Base-by-base conservation (phyloP, 306 rosid species). In the Myrica gale region DNA sequence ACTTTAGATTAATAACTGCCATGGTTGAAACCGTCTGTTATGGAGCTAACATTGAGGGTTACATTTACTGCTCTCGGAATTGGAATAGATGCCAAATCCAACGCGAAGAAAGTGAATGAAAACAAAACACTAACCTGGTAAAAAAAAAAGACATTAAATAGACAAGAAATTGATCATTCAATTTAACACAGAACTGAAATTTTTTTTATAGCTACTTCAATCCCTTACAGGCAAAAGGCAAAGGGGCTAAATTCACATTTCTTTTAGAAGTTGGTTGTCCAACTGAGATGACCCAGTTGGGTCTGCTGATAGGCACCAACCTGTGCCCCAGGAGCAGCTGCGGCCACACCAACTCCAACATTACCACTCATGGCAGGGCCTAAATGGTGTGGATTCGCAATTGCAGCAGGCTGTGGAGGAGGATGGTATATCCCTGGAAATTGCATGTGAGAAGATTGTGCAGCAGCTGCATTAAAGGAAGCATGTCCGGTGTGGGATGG, bases 401-500 rank as follows among this genome's bases (percentile, higher is more conserved):
- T 84, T 67, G 90, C 83, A 23, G 87, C 85, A 50, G 89, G 92
- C 83, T 92, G 99, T 0, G 83, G 89, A 68, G 96, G 79, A 76
- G 97, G 86, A 37, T 96, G 99, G 80, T 92, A 96, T 89, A 96
- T 73, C n/a, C 98, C 93, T 1, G 98, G 96, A 76, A 85, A 96
- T 81, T 96, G 99, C 99, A 92, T 88, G 90, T 96, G 97, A n/a
- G 99, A 88, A 63, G 99, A 92, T 60, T 92, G 97, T 69, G 97
- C 94, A 20, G 91, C 93, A 39, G 95, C 97, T 6, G 96, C 93
- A 76, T 87, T 90, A 85, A 86, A 95, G 52, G 91, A 85, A 57
- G 91, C 85, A 43, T 92, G 99, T 44, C 93, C 91, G 0, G 91
- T 81, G 72, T 89, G 99, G 2, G 99, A 92, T 0, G 93, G 93